Evolutionary conservation across 1,284 basidiomycete genomes (phyloP), one percentile per base, ranked within the genome.

Genomic region (Heterobasidion annosum): DNA sequence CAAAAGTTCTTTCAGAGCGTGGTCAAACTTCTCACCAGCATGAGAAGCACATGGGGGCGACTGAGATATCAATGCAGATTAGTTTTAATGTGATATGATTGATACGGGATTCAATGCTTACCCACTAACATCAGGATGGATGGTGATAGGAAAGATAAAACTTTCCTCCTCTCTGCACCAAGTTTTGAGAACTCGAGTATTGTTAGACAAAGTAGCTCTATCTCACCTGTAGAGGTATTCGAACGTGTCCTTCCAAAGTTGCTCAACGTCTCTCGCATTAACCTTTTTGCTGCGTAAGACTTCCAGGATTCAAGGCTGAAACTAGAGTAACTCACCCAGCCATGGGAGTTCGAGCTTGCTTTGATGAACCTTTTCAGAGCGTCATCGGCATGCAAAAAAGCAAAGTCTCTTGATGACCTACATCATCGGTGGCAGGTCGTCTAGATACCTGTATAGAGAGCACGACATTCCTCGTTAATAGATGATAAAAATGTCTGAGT

Each of bases 51-150:
- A 66, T 78, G 73, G 19, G 75, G 74, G 9, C 77, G 72, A 7
- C 71, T 74, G 50, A 57, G 49, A 52, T 37, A 53, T 25, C 25
- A 25, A 25, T 25, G 25, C 25, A 25, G 25, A 43, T 9, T 10
- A 19, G 42, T n/a, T 7, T 54, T 40, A 19, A 32, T 45, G 54
- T 51, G 19, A 48, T 18, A 18, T 16, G 18, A 8, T 19, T n/a
- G 33, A 32, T 13, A 33, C 18, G 54, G 34, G 32, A 9, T 15
- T 13, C 34, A 3, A 15, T 15, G 49, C 76, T 65, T 64, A 82
- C 78, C 84, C 83, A 62, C 82, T 83, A n/a, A 88, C 85, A 58
- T 91, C 88, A 0, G 87, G 88, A 62, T 88, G 86, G 34, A 90
- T 85, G 0, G 88, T 89, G 57, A 89, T 79, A 0, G 86, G 85